Conservation (phyloP, 176 grass and related monocot species). For the Carex pumila region DNA sequence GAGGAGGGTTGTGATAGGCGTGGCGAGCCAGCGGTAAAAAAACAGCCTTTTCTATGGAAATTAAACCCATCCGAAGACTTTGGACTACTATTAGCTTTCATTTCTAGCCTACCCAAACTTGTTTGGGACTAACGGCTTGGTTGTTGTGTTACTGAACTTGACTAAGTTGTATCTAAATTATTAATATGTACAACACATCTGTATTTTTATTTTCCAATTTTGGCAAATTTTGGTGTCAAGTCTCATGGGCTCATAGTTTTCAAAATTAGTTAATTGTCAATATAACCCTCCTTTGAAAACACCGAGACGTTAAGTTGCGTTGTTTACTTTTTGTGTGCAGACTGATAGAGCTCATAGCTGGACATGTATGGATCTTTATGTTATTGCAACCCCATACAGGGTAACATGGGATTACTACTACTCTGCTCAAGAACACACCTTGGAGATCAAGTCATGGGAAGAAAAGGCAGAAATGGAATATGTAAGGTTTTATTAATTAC, state of each 20-base stretch:
- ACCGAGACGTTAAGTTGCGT: not conserved
- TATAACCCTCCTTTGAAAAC: too few relatives aligned
- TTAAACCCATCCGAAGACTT: too few relatives aligned
- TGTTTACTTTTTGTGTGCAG: conserved; percentile 29
- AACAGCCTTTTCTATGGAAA: too few relatives aligned
- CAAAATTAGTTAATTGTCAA: not conserved
- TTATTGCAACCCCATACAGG: conserved; percentile 88
- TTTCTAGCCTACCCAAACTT: too few relatives aligned
- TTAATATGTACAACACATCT: not conserved
- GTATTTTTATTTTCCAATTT: not conserved
- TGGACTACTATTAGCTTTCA: too few relatives aligned
- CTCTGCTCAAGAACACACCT: conserved; percentile 47
- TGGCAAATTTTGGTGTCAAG: not conserved
- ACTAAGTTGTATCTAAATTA: not conserved
- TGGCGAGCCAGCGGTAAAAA: too few relatives aligned
- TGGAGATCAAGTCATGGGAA: conserved; percentile 85
- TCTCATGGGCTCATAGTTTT: not conserved
- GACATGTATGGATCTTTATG: conserved; percentile 97
- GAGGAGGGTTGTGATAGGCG: too few relatives aligned
- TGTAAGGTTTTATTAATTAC: conserved; percentile 33
- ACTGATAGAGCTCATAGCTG: conserved; percentile 72
- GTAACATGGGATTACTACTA: conserved; percentile 94
- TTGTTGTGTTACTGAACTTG: too few relatives aligned
- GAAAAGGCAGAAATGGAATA: conserved; percentile 83
- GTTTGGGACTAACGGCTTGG: too few relatives aligned